These are phyloP conservation scores for Colletotrichum spaethianum DNA, from an alignment of 2,329 filamentous ascomycete species.

Conservation along the genomic window DNA sequence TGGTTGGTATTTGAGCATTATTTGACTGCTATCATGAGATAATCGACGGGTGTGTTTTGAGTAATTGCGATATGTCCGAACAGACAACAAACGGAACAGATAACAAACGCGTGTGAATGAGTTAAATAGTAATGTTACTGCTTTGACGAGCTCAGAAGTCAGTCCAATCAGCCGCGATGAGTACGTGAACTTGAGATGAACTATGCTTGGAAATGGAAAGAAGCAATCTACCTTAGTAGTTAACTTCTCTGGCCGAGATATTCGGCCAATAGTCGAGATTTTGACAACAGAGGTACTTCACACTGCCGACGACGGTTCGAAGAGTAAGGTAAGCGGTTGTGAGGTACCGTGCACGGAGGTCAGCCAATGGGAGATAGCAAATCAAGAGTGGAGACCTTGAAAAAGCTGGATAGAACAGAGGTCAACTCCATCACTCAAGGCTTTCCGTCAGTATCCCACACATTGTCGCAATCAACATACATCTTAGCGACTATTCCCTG, in stretches of 20 bases:
- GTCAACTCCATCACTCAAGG: not conserved
- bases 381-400: conserved; percentile 9
- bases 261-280: too few relatives aligned
- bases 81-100: not conserved
- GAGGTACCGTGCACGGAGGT: not conserved
- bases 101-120: not conserved
- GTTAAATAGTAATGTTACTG: not conserved
- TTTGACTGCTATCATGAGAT: not conserved
- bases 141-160: not conserved
- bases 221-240: too few relatives aligned
- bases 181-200: not conserved
- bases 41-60: not conserved
- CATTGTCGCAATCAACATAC: not conserved
- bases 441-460: not conserved
- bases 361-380: conserved; percentile 3
- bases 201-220: too few relatives aligned
- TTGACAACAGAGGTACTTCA: not conserved
- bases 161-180: not conserved
- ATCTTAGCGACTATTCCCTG: not conserved
- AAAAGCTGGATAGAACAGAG: conserved; percentile 19
- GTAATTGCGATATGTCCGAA: too few relatives aligned
- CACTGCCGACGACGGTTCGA: not conserved
- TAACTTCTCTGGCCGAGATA: too few relatives aligned
- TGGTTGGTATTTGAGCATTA: too few relatives aligned
- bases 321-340: not conserved